Evolutionary conservation across 2,329 filamentous ascomycete genomes (phyloP).

Genomic region (Colletotrichum euphorbiae): DNA sequence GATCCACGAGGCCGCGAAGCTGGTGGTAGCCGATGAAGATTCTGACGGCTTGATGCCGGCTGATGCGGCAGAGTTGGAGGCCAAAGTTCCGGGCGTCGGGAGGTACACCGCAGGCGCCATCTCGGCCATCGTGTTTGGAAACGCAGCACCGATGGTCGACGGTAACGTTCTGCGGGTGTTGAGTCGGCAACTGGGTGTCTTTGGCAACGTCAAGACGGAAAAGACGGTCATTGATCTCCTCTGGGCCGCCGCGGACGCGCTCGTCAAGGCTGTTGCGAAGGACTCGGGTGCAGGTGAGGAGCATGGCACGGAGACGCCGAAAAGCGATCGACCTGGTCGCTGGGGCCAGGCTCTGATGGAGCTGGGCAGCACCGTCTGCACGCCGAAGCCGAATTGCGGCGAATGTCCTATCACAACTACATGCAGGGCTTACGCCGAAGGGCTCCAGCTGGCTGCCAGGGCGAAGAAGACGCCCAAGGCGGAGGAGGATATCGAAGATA

Average conservation of each 20-base stretch:
- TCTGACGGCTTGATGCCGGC: conserved; percentile 64
- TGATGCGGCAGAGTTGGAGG: conserved; percentile 57
- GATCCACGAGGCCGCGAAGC: conserved; percentile 67
- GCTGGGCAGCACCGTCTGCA: conserved; percentile 71
- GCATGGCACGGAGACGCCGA: conserved; percentile 42
- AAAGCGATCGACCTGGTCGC: conserved; percentile 65
- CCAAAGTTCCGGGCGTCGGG: conserved; percentile 69
- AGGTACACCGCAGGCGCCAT: conserved; percentile 73
- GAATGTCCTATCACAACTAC: conserved; percentile 62
- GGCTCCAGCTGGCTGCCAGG: conserved; percentile 47
- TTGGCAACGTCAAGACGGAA: conserved; percentile 67
- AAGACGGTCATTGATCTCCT: conserved; percentile 63
- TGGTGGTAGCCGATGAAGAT: conserved; percentile 56
- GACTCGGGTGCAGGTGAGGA: conserved; percentile 46
- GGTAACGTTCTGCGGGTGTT: conserved; percentile 72
- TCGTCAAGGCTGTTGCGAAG: conserved; percentile 63
- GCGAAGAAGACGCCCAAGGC: conserved; percentile 40
- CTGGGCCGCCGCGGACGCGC: conserved; percentile 68
- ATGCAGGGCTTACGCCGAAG: conserved; percentile 65
- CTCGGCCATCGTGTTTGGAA: conserved; percentile 71
- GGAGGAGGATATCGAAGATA: conserved; percentile 61
- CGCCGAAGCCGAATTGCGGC: conserved; percentile 68
- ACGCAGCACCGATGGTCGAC: conserved; percentile 70
- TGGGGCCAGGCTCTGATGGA: conserved; percentile 77
- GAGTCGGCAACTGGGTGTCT: conserved; percentile 69